Evolutionary conservation across 257 asterid species (phyloP).

Genomic region (Henckelia pumila): DNA sequence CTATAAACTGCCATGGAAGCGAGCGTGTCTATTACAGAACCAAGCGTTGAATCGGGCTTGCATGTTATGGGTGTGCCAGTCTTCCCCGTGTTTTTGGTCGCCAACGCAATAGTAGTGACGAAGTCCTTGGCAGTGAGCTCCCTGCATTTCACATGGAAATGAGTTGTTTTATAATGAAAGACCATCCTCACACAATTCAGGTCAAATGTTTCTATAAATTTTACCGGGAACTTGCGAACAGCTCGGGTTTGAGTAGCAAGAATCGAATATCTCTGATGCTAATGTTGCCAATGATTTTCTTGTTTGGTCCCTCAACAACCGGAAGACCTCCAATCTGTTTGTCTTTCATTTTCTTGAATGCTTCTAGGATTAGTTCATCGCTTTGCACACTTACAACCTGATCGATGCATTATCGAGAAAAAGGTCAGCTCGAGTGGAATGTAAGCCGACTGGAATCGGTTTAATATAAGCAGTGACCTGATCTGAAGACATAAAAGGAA

Average conservation of each 20-base stretch:
- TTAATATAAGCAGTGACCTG: slow-evolving; percentile 35
- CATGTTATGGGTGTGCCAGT: slow-evolving; percentile 67
- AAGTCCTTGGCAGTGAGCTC: slow-evolving; percentile 67
- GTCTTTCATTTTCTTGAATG: slow-evolving; percentile 87
- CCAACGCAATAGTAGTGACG: slow-evolving; percentile 47
- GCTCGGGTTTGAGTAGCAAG: slow-evolving; percentile 77
- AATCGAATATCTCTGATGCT: slow-evolving; percentile 89
- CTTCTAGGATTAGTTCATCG: slow-evolving; percentile 67
- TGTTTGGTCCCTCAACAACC: slow-evolving; percentile 51
- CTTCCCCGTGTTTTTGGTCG: slow-evolving; percentile 38
- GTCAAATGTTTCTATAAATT: neutral
- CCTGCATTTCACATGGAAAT: slow-evolving; percentile 39
- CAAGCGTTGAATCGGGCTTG: slow-evolving; percentile 57
- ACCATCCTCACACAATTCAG: neutral
- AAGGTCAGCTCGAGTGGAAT: neutral
- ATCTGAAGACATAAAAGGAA: slow-evolving; percentile 72
- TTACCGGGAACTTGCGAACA: slow-evolving; percentile 69
- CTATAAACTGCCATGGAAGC: slow-evolving; percentile 63
- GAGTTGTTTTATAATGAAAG: neutral
- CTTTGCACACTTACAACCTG: slow-evolving; percentile 63
- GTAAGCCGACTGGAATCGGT: neutral
- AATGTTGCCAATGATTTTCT: slow-evolving; percentile 63
- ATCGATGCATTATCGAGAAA: neutral
- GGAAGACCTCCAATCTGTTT: slow-evolving; percentile 83
- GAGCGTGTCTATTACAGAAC: slow-evolving; percentile 59